Evolutionary conservation across 148 eudicot species (phyloP), one percentile per base, ranked within the genome.

Genomic region (Rhododendron ovatum): DNA sequence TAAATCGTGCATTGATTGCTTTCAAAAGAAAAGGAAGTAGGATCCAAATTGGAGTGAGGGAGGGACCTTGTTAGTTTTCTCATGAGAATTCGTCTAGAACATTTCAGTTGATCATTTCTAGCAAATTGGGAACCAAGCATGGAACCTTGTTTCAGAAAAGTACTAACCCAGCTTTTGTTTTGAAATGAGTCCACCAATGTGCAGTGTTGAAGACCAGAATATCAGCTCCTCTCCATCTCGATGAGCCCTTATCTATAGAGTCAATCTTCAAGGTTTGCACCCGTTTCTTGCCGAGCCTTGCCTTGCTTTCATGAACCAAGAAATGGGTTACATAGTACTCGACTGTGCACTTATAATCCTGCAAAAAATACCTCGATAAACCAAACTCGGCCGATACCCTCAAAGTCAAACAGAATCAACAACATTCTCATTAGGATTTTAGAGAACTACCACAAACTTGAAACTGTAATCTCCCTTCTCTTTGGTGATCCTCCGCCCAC

Each of bases 191-290:
- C 99, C 99, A 97, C 99, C 99, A 97, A 89, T 97, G 96, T 71
- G 95, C 99, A 45, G 99, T 93, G 85, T 97, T 97, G 89, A 97
- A 97, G 82, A 97, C 91, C 83, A 97, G 86, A 88, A 97, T 92
- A 92, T 97, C 98, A 85, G 99, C 99, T 82, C 98, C 95, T 92
- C 89, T 93, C 99, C 99, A 97, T 88, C 94, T 92, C 14, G 94
- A 92, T 5, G 99, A 93, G 61, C 96, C 95, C 86, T 89, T 95
- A 88, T 93, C 96, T 15, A 97, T 88, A 7, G 93, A 88, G 88
- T 97, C 99, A 26, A 95, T 94, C 14, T 93, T 94, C 92, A 97
- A 86, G 3, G 99, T 97, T 83, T 88, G 94, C 89, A 91, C 88
- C 24, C 94, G 92, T 89, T 94, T 97, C 87, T 81, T 91, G 71